Percentiles rank a stretch among this genome's conserved stretches.
These are phyloP conservation scores for Coprinopsis strossmayeri DNA, from an alignment of 768 basidiomycete species.

Conservation along the genomic window DNA sequence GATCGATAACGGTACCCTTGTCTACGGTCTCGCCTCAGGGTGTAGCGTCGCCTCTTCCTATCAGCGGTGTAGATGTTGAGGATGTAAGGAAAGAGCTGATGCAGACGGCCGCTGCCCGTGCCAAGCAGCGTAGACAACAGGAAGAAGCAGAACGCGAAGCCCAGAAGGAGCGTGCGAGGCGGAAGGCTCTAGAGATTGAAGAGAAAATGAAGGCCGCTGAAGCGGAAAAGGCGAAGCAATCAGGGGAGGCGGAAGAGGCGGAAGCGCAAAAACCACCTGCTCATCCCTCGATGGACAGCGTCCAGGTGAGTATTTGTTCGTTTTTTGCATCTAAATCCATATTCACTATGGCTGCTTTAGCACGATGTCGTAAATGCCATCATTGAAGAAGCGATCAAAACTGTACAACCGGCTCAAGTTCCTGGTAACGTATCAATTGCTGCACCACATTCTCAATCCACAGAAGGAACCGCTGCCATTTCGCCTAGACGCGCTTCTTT, in stretches of 20 bases:
- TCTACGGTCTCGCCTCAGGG: constrained; percentile 28
- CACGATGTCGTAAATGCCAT: constrained; percentile 29
- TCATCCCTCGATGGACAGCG: no score
- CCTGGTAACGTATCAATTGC: no score
- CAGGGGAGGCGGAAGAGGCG: no score
- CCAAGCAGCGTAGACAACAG: constrained; percentile 68
- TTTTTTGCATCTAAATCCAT: no score
- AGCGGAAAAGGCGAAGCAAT: constrained; percentile 27
- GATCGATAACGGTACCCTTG: constrained; percentile 34
- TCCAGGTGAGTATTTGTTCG: no score
- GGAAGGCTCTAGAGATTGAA: constrained; percentile 74
- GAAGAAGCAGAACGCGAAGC: constrained; percentile 82
- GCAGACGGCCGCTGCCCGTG: constrained; percentile 81
- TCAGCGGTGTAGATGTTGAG: constrained; percentile 45
- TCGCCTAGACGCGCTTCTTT: neutral
- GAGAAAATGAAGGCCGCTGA: constrained; percentile 49
- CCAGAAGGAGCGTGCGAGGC: constrained; percentile 72
- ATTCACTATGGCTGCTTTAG: constrained; percentile 13
- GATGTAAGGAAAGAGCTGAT: constrained; percentile 69
- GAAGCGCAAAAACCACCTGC: no score
- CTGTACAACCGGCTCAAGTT: neutral
- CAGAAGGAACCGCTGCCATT: constrained; percentile 2
- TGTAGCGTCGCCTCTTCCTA: constrained; percentile 23
- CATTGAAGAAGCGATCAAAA: constrained; percentile 41
- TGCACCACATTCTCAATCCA: constrained; percentile 9